Evolutionary conservation across 495 filamentous ascomycete genomes (phyloP).

Genomic region (Podospora sp.): DNA sequence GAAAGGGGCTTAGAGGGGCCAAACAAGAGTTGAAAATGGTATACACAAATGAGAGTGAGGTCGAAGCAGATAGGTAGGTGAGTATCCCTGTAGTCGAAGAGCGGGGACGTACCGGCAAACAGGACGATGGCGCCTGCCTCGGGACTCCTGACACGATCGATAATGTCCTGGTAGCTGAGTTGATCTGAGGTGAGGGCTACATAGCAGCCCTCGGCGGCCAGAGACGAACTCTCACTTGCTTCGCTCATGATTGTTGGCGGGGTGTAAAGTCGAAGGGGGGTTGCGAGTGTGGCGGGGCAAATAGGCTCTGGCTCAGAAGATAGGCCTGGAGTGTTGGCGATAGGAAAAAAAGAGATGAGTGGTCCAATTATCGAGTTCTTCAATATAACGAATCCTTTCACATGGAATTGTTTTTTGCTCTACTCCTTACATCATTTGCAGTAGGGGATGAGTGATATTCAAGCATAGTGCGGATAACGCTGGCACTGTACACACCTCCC

Average conservation of each 20-base stretch:
- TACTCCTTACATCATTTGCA: no score
- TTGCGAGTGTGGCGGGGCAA: slow-evolving; percentile 10
- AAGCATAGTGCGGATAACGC: no score
- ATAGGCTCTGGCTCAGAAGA: not conserved
- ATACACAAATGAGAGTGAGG: no score
- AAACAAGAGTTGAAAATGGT: no score
- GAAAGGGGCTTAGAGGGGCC: no score
- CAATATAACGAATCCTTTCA: no score
- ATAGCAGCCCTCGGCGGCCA: slow-evolving; percentile 50
- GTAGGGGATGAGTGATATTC: no score
- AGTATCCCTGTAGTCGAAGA: not conserved
- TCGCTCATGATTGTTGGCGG: not conserved
- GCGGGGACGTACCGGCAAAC: slow-evolving; percentile 65
- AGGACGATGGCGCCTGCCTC: slow-evolving; percentile 86
- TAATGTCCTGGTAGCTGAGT: slow-evolving; percentile 62
- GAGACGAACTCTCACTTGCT: slow-evolving; percentile 19
- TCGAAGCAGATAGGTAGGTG: no score
- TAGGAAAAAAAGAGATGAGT: no score
- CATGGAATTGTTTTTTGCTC: no score
- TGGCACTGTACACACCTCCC: not conserved
- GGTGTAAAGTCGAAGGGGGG: not conserved
- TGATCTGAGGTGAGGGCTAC: slow-evolving; percentile 65
- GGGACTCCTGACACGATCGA: slow-evolving; percentile 72
- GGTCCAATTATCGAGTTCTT: no score
- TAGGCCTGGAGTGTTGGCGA: no score